Evolutionary conservation across 176 grass and related monocot species (phyloP).

Genomic region (Zea luxurians): DNA sequence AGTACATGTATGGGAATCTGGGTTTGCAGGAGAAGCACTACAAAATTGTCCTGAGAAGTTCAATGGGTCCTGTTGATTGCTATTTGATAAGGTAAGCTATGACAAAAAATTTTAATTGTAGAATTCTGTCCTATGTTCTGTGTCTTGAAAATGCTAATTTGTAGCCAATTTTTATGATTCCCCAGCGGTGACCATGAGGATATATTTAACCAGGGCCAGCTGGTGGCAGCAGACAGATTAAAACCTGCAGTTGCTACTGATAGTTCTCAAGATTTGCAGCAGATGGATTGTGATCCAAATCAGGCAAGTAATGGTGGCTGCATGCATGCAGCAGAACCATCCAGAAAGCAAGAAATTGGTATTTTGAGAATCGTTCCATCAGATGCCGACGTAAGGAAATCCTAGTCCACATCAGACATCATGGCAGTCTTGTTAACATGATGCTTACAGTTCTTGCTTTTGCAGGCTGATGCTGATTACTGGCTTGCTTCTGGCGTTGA

Average conservation of each 20-base stretch:
- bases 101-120: not conserved
- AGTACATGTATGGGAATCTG: constrained; percentile 45
- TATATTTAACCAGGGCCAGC: constrained; percentile 25
- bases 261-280: constrained; percentile 28
- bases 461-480: constrained; percentile 86
- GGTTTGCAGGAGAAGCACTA: constrained; percentile 62
- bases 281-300: constrained; percentile 44
- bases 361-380: constrained; percentile 71
- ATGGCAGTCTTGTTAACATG: not conserved
- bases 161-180: constrained; percentile 11
- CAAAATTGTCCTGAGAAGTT: constrained; percentile 78
- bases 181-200: constrained; percentile 53
- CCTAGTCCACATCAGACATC: not conserved
- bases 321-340: constrained; percentile 41
- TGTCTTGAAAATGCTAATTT: constrained; percentile 11
- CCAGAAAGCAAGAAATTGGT: constrained; percentile 51
- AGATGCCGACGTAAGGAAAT: constrained; percentile 60
- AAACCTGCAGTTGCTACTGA: constrained; percentile 12
- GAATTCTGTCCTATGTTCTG: not conserved
- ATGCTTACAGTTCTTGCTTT: constrained; percentile 31
- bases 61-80: constrained; percentile 79
- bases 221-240: constrained; percentile 17
- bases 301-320: constrained; percentile 30
- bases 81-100: constrained; percentile 71
- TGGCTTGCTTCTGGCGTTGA: constrained; percentile 67